Base-by-base conservation (phyloP, 805 yeast genomes). In the Saccharomycopsis olivae region DNA sequence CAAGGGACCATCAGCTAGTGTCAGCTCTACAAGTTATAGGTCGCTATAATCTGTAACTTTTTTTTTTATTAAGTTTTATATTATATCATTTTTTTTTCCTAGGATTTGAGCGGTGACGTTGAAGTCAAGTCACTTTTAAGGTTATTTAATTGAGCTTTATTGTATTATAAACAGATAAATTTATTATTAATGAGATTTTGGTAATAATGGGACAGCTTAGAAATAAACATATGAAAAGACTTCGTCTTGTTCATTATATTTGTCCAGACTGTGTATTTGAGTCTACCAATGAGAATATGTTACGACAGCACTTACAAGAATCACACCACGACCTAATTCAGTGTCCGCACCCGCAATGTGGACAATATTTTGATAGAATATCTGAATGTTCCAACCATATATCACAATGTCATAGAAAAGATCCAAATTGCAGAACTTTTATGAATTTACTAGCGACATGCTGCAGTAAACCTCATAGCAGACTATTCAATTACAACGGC, bases 401-500 rank as follows among this genome's bases (percentile, higher is more conserved):
- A 4, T 14, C 13, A 11, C 8, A 15, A 3, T 4, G 6, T 16
- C 47, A 43, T 36, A 35, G 31, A 25, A n/a, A 21, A 8, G 31
- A 35, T 15, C 18, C 27, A 13, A 32, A 29, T 27, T n/a, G 16
- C n/a, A 16, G 28, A 3, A 17, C n/a, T 15, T 29, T 38, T 11
- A 15, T 16, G 20, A 19, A 30, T 16, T 5, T 4, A 5, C 20
- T 8, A 6, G 24, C 17, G 18, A 19, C 5, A n/a, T 19, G 31
- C 19, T 41, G 45, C 32, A 38, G 29, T 25, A 25, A 36, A 2
- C 38, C 38, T 6, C 38, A 41, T 20, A 31, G 41, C 8, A 18
- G 40, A 31, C n/a, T 43, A 3, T 43, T 43, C 38, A 43, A 43
- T 13, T 43, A 43, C 30, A 40, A 43, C 27, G 44, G 48, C 13